Evolutionary conservation across 495 filamentous ascomycete genomes (phyloP).

Genomic region (Halenospora varia): DNA sequence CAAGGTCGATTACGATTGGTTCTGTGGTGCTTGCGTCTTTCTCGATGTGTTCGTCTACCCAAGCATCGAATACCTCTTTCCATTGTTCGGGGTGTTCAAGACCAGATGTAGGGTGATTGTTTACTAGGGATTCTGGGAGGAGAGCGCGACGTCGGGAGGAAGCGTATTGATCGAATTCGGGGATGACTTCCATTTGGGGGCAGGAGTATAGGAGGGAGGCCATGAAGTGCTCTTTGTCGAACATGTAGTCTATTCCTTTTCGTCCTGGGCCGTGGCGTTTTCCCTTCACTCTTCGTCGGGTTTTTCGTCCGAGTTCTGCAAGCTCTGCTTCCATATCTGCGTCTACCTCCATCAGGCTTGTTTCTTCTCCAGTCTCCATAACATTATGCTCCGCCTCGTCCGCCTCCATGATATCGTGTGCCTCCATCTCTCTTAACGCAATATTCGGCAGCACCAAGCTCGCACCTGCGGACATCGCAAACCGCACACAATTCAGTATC

Average conservation of each 20-base stretch:
- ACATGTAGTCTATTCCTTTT: slow-evolving; percentile 5
- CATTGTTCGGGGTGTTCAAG: neutral
- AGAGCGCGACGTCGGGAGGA: neutral
- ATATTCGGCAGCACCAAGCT: slow-evolving; percentile 9
- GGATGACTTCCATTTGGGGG: slow-evolving; percentile 8
- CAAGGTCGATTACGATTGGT: neutral
- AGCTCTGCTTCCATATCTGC: no score
- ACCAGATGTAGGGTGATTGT: neutral
- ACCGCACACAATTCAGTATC: slow-evolving; percentile 15
- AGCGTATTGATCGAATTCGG: neutral
- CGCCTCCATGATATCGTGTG: neutral
- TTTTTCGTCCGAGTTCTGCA: neutral
- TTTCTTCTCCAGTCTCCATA: neutral
- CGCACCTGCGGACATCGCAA: slow-evolving; percentile 18
- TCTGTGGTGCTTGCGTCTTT: neutral
- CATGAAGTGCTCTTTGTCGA: slow-evolving; percentile 9
- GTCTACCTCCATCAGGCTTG: neutral
- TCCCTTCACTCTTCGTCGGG: neutral
- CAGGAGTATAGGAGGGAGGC: slow-evolving; percentile 4
- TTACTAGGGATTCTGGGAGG: neutral
- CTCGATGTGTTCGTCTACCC: neutral
- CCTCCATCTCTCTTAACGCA: neutral
- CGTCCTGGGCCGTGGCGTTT: neutral
- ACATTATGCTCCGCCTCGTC: neutral
- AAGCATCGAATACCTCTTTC: neutral